These are phyloP conservation scores for Eragrostis tef DNA, from an alignment of 202 grass and related monocot genomes.

Conservation along the genomic window DNA sequence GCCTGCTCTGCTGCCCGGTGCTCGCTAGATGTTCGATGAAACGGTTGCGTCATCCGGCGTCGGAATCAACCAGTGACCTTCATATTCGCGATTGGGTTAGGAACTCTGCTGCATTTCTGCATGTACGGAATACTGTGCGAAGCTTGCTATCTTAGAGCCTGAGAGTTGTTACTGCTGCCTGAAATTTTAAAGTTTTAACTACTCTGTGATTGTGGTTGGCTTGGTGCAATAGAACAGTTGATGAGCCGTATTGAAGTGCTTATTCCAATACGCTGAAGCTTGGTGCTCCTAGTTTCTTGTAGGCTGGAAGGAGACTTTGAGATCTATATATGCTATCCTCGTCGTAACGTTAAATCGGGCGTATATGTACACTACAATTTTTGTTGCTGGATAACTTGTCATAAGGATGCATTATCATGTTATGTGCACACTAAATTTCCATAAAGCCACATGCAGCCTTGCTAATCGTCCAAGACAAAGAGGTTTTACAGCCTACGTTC, in stretches of 20 bases:
- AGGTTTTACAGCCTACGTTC: neutral
- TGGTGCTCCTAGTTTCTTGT: neutral
- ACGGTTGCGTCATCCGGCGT: neutral
- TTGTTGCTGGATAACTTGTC: neutral
- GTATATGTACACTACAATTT: neutral
- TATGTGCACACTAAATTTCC: neutral
- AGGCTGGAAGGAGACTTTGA: neutral
- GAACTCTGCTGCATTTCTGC: neutral
- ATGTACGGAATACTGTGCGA: neutral
- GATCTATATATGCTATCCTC: neutral
- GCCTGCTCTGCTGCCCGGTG: neutral
- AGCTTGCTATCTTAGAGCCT: neutral
- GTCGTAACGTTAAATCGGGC: too few species aligned
- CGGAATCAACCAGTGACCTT: neutral
- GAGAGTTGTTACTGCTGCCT: neutral
- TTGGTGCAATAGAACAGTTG: neutral
- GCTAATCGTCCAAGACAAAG: neutral
- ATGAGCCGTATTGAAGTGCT: neutral
- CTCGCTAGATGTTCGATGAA: slow-evolving; percentile 41
- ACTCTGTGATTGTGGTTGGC: neutral
- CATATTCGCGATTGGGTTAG: neutral
- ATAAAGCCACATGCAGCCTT: neutral
- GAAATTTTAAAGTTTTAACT: neutral
- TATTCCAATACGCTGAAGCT: neutral
- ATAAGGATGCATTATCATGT: neutral